Conservation (phyloP, 164 flowering plant species). For the Macadamia tetraphylla region DNA sequence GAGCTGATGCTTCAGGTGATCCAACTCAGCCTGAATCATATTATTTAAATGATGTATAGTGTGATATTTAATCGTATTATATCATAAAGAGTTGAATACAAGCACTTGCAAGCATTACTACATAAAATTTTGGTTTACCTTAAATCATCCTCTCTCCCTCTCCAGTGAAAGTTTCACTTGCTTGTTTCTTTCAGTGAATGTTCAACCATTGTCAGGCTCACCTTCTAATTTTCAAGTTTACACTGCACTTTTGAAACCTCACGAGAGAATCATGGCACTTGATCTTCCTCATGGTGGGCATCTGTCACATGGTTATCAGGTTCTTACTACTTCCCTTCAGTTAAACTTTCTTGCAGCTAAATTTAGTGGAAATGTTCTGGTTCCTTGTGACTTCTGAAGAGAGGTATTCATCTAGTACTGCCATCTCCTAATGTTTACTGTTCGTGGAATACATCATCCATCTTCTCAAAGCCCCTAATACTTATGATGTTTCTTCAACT, state of each 20-base stretch:
- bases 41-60: neutral
- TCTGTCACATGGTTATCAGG: slow-evolving; percentile 82
- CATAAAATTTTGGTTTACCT: neutral
- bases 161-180: too few relatives aligned
- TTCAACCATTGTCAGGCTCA: slow-evolving; percentile 96
- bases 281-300: slow-evolving; percentile 92
- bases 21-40: neutral
- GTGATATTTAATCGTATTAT: neutral
- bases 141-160: too few relatives aligned
- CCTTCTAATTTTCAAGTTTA: slow-evolving; percentile 96
- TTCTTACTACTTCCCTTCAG: slow-evolving; percentile 8
- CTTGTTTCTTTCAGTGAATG: slow-evolving; percentile 64
- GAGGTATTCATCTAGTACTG: neutral
- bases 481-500: too few relatives aligned
- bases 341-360: neutral
- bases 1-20: neutral
- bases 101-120: neutral
- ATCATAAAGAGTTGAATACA: too few relatives aligned
- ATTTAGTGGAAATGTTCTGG: neutral
- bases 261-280: slow-evolving; percentile 98
- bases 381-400: neutral
- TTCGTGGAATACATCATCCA: too few relatives aligned
- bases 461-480: too few relatives aligned
- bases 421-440: neutral
- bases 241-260: slow-evolving; percentile 91